A percentile compares a stretch with the other conserved stretches of the same genome.
Evolutionary conservation across 768 basidiomycete genomes (phyloP).

Genomic region (Leccinum sublutescens): DNA sequence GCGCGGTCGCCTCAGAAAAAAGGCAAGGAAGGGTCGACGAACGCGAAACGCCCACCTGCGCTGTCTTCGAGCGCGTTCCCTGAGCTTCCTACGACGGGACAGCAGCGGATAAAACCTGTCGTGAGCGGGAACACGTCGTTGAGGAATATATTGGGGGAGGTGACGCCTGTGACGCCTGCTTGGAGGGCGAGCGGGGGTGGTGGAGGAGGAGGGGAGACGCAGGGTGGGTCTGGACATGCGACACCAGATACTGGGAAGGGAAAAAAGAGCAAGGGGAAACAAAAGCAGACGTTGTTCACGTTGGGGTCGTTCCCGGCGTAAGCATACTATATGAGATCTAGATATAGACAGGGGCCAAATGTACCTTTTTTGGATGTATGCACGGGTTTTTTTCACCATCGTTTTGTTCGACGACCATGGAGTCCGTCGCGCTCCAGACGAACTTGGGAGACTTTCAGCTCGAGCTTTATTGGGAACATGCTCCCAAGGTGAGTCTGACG

Average conservation of each 20-base stretch:
- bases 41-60: conserved; percentile 33
- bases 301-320: conserved; percentile 47
- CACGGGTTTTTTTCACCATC: not conserved
- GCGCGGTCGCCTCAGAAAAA: conserved; percentile 14
- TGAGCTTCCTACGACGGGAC: conserved; percentile 51
- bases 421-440: not conserved
- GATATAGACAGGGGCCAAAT: not conserved
- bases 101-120: conserved; percentile 40
- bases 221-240: not conserved
- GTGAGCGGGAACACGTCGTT: conserved; percentile 66
- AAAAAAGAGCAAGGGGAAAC: conserved; percentile 79
- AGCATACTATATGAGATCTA: not conserved
- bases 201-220: not conserved
- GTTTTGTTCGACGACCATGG: not conserved
- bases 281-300: conserved; percentile 82
- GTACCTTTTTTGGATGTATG: not conserved
- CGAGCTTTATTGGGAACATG: not conserved
- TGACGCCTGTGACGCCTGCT: conserved; percentile 28
- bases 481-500: not conserved
- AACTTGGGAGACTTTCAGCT: not conserved
- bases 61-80: conserved; percentile 65
- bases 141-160: conserved; percentile 51
- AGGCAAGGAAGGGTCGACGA: not conserved
- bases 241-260: conserved; percentile 39
- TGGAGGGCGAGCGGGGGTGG: conserved; percentile 25